Percentiles rank a stretch among this genome's conserved stretches.
Evolutionary conservation across 352 stramenopile species (phyloP).

Genomic region (Pythium brassicae): DNA sequence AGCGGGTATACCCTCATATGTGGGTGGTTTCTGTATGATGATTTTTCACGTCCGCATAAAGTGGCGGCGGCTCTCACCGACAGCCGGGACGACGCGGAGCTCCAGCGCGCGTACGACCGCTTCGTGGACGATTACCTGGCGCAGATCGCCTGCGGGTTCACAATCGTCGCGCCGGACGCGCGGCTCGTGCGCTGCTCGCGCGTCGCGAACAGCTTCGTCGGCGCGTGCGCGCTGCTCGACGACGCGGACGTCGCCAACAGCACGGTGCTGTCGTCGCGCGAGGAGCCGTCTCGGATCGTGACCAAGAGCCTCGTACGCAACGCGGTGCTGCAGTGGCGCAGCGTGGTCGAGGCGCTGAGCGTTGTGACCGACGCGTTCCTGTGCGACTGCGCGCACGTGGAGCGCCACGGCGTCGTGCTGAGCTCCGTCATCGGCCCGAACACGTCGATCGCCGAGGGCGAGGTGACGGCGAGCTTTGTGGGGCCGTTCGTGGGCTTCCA

Average conservation of each 20-base stretch:
- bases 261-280: conserved; percentile 60
- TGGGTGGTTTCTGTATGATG: not conserved
- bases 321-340: conserved; percentile 70
- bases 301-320: conserved; percentile 63
- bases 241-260: conserved; percentile 54
- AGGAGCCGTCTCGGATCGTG: conserved; percentile 37
- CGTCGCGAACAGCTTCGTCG: conserved; percentile 67
- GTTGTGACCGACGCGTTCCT: conserved; percentile 69
- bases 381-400: conserved; percentile 72
- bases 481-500: conserved; percentile 95
- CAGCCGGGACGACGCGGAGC: conserved; percentile 27
- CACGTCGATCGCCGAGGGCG: conserved; percentile 83
- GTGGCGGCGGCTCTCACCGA: conserved; percentile 40
- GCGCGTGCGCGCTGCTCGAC: conserved; percentile 43
- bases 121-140: conserved; percentile 53
- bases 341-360: conserved; percentile 55
- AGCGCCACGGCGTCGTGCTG: conserved; percentile 81
- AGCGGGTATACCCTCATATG: no score
- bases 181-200: conserved; percentile 57
- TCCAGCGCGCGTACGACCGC: conserved; percentile 40
- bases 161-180: conserved; percentile 47
- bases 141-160: conserved; percentile 33
- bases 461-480: conserved; percentile 89
- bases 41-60: conserved; percentile 1
- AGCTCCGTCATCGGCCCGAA: conserved; percentile 86